Evolutionary conservation across 345 rosid species (phyloP).

Genomic region (Corchorus capsularis): DNA sequence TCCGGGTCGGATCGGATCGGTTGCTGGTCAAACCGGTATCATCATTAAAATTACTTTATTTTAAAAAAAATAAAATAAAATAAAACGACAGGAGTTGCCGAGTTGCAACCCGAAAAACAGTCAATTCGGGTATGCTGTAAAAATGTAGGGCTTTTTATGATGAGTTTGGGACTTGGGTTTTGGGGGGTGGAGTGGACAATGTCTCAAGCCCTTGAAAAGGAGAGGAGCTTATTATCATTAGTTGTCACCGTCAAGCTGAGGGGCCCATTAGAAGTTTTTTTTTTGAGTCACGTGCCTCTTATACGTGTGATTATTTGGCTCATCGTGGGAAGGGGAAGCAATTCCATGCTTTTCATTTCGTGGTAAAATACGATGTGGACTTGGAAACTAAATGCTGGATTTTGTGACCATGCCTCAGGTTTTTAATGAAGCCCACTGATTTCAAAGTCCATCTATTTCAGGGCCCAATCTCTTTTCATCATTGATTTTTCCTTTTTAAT

Average conservation of each 20-base stretch:
- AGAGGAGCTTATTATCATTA: conserved; percentile 22
- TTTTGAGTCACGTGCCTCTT: conserved; percentile 15
- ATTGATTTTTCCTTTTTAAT: no score
- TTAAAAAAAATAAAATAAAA: background rate
- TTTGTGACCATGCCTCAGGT: background rate
- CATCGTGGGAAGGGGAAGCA: background rate
- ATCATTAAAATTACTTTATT: no score
- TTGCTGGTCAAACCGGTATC: background rate
- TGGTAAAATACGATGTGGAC: background rate
- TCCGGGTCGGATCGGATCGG: conserved; percentile 16
- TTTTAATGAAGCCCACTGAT: conserved; percentile 1
- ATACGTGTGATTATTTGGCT: conserved; percentile 14
- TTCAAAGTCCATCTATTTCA: background rate
- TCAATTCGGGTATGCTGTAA: conserved; percentile 25
- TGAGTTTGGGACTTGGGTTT: conserved; percentile 20
- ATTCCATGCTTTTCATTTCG: background rate
- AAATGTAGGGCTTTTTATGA: conserved; percentile 21
- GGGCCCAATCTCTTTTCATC: background rate
- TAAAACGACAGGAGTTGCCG: background rate
- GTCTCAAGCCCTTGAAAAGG: conserved; percentile 26
- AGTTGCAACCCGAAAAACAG: conserved; percentile 16
- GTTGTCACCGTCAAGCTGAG: conserved; percentile 14
- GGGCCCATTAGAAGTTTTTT: background rate
- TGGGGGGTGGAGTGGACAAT: conserved; percentile 21
- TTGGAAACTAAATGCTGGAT: background rate